Conservation (phyloP, 164 flowering plant genomes). For the Pachysandra terminalis region DNA sequence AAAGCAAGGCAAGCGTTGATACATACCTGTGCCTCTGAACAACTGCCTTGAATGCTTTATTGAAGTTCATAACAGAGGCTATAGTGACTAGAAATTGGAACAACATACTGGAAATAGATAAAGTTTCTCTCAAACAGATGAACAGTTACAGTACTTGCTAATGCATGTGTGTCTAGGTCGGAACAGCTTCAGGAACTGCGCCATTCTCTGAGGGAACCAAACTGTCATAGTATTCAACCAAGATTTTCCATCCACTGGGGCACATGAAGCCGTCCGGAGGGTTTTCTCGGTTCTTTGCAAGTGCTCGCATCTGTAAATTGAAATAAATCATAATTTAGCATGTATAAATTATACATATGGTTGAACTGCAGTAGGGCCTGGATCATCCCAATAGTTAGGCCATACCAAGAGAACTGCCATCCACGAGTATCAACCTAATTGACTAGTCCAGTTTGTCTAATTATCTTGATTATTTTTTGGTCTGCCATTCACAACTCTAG, state of each 20-base stretch:
- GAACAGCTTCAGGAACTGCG: slow-evolving; percentile 54
- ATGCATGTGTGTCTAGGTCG: slow-evolving; percentile 30
- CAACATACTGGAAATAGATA: slow-evolving; percentile 19
- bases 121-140: slow-evolving; percentile 27
- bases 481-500: too few species aligned
- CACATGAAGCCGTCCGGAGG: slow-evolving; percentile 99
- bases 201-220: slow-evolving; percentile 43
- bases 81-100: not conserved
- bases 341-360: not conserved
- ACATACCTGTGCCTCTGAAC: slow-evolving; percentile 14
- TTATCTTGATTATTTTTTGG: too few species aligned
- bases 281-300: slow-evolving; percentile 78
- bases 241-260: slow-evolving; percentile 88
- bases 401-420: too few species aligned
- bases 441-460: too few species aligned
- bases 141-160: not conserved
- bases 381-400: too few species aligned
- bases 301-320: slow-evolving; percentile 72
- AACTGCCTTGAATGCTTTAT: slow-evolving; percentile 25
- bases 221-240: slow-evolving; percentile 86
- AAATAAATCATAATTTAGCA: slow-evolving; percentile 6
- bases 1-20: slow-evolving; percentile 8
- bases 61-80: slow-evolving; percentile 18
- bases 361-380: not conserved
- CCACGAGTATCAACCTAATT: too few species aligned